Conservation (phyloP, 192 early-diverging fungal genomes). For the Lobulomyces angularis region DNA sequence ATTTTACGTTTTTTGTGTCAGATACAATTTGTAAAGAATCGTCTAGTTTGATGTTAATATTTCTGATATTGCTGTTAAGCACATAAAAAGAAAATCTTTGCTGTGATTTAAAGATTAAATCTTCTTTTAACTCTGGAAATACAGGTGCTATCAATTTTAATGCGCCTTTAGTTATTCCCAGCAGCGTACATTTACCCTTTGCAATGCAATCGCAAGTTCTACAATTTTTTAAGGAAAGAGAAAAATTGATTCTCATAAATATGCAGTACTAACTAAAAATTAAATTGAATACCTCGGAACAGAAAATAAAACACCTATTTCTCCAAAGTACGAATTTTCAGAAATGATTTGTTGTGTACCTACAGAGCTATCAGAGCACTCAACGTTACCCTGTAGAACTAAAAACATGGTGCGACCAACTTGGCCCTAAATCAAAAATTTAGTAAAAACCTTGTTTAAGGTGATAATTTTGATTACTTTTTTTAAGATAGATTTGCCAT, state of each 20-base stretch:
- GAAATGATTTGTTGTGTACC: too few species aligned
- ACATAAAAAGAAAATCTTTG: neutral
- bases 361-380: conserved; percentile 7
- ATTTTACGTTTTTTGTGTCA: too few species aligned
- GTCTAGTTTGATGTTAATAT: too few species aligned
- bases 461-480: too few species aligned
- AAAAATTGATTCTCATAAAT: neutral
- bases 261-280: conserved; percentile 1
- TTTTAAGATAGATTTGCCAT: too few species aligned
- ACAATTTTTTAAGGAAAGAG: too few species aligned
- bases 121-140: conserved; percentile 26
- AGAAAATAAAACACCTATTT: conserved; percentile 61
- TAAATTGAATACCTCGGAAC: conserved; percentile 35
- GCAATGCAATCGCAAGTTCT: conserved; percentile 42
- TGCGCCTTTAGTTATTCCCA: conserved; percentile 40
- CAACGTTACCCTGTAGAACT: conserved; percentile 32
- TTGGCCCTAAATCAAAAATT: too few species aligned
- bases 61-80: too few species aligned
- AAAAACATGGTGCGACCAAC: conserved; percentile 48
- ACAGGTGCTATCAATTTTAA: conserved; percentile 20
- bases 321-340: conserved; percentile 67
- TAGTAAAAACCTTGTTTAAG: too few species aligned
- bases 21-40: too few species aligned
- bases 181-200: conserved; percentile 30
- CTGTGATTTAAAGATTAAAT: too few species aligned